These are phyloP conservation scores for Tolypocladium pustulatum DNA, from an alignment of 2,329 filamentous ascomycete genomes.

Conservation along the genomic window DNA sequence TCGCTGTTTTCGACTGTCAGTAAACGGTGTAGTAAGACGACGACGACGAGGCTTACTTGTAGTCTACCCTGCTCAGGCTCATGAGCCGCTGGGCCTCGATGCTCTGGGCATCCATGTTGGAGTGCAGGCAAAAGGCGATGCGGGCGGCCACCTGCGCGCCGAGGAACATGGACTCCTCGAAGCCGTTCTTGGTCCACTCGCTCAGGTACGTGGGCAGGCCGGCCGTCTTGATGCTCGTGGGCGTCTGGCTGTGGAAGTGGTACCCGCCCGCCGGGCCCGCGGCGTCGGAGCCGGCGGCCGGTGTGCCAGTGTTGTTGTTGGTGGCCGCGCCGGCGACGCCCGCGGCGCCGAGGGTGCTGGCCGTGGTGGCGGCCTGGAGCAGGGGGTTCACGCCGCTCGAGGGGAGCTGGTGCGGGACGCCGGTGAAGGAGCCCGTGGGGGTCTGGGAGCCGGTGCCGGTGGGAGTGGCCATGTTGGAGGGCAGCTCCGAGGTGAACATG, in stretches of 20 bases:
- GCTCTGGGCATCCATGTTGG: conserved; percentile 40
- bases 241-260: conserved; percentile 59
- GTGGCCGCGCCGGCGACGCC: conserved; percentile 22
- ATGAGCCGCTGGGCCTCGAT: conserved; percentile 43
- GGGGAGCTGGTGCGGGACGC: conserved; percentile 42
- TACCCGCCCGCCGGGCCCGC: conserved; percentile 26
- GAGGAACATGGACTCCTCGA: conserved; percentile 77
- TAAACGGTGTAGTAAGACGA: conserved; percentile 4
- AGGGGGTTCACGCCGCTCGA: conserved; percentile 72
- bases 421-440: conserved; percentile 56
- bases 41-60: conserved; percentile 37
- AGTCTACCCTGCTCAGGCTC: conserved; percentile 48
- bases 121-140: conserved; percentile 46
- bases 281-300: conserved; percentile 28
- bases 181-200: conserved; percentile 75
- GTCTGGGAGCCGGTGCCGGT: conserved; percentile 86
- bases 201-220: conserved; percentile 75
- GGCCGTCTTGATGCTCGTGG: conserved; percentile 71
- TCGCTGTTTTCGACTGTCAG: conserved; percentile 27
- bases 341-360: conserved; percentile 42
- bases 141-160: conserved; percentile 76
- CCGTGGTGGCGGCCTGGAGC: conserved; percentile 80
- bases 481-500: conserved; percentile 94
- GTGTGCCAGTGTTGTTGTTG: conserved; percentile 20
- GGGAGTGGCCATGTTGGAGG: conserved; percentile 86